Evolutionary conservation across 768 basidiomycete genomes (phyloP).

Genomic region (Podaxis pistillaris): DNA sequence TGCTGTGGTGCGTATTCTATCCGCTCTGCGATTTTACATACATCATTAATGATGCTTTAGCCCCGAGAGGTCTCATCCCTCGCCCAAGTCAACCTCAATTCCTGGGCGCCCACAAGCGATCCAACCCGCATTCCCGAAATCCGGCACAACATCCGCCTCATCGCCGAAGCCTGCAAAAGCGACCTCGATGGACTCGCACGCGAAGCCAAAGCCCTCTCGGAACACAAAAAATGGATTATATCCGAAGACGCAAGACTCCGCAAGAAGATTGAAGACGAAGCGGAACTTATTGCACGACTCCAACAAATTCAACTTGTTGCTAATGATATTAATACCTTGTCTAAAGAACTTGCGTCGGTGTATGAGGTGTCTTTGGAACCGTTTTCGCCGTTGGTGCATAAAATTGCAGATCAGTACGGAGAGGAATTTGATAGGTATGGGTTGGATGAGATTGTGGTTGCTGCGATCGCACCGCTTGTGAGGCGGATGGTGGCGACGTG

Average conservation of each 20-base stretch:
- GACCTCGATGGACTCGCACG: conserved; percentile 87
- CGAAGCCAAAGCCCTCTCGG: conserved; percentile 83
- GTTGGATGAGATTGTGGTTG: conserved; percentile 91
- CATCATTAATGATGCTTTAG: conserved; percentile 36
- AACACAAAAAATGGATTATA: conserved; percentile 69
- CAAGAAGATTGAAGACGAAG: conserved; percentile 73
- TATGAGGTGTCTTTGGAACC: conserved; percentile 74
- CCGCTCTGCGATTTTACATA: conserved; percentile 7
- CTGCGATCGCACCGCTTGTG: conserved; percentile 82
- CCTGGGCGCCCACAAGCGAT: conserved; percentile 88
- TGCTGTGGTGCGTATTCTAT: conserved; percentile 63
- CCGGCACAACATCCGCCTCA: conserved; percentile 91
- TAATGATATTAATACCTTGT: conserved; percentile 62
- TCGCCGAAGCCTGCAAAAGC: conserved; percentile 76
- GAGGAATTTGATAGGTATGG: conserved; percentile 75
- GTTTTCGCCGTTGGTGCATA: conserved; percentile 71
- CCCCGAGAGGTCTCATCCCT: conserved; percentile 87
- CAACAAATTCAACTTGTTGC: conserved; percentile 76
- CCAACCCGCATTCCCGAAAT: conserved; percentile 91
- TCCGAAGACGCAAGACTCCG: conserved; percentile 70
- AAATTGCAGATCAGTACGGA: conserved; percentile 66
- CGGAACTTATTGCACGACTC: conserved; percentile 72
- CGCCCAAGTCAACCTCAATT: conserved; percentile 69
- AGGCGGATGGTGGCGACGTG: conserved; percentile 73
- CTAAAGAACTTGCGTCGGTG: conserved; percentile 59